A percentile compares a stretch with the other conserved stretches of the same genome.
Conservation (phyloP, 148 eudicot genomes). For the Polygonum maritimum region DNA sequence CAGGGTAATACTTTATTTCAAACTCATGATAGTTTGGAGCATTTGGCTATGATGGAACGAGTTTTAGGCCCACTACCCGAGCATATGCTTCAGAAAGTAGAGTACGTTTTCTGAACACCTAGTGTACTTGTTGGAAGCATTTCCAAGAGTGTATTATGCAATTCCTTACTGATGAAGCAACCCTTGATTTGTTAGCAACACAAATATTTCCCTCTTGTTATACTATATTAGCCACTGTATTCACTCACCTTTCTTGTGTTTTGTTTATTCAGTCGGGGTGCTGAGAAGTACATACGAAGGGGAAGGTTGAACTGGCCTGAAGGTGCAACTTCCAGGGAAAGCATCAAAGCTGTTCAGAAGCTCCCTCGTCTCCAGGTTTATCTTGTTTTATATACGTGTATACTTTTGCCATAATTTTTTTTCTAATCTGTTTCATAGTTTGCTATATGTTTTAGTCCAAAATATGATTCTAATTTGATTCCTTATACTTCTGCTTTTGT, state of each 20-base stretch:
- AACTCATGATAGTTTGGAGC: constrained; percentile 12
- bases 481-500: neutral
- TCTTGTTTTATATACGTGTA: neutral
- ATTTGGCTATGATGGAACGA: constrained; percentile 67
- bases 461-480: neutral
- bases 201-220: neutral
- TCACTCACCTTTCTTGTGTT: neutral
- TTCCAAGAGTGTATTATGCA: neutral
- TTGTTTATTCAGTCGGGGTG: constrained; percentile 37
- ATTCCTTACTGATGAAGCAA: neutral
- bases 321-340: constrained; percentile 62
- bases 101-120: constrained; percentile 23
- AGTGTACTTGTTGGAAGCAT: neutral
- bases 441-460: neutral
- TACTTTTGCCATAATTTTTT: neutral
- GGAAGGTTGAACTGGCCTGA: constrained; percentile 68
- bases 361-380: constrained; percentile 27
- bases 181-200: neutral
- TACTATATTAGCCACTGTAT: neutral
- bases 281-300: constrained; percentile 49
- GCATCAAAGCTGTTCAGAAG: constrained; percentile 51
- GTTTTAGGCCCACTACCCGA: constrained; percentile 52
- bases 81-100: constrained; percentile 45
- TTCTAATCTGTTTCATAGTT: neutral
- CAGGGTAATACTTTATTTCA: constrained; percentile 15